Conservation (phyloP, 2,329 filamentous ascomycete species). For the Penicillium sp. region DNA sequence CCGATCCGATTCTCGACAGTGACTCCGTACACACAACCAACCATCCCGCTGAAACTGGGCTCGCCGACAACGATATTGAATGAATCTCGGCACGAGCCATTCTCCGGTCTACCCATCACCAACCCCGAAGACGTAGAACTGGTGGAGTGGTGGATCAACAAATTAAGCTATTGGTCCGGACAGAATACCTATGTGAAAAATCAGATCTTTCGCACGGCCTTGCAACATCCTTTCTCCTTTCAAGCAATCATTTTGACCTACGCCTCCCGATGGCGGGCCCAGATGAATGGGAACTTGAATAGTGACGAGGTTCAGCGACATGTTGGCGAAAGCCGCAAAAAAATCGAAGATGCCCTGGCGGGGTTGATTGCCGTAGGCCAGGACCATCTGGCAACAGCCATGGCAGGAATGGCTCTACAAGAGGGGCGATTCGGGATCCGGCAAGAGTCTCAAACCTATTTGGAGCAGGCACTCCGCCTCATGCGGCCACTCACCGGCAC, state of each 20-base stretch:
- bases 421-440: conserved; percentile 38
- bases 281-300: conserved; percentile 21
- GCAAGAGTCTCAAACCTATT: conserved; percentile 22
- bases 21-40: conserved; percentile 10
- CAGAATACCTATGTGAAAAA: conserved; percentile 37
- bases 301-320: conserved; percentile 27
- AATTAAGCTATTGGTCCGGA: conserved; percentile 40
- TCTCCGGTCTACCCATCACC: conserved; percentile 26
- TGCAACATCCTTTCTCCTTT: conserved; percentile 33
- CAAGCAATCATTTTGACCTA: conserved; percentile 36
- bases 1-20: conserved; percentile 12
- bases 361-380: conserved; percentile 20
- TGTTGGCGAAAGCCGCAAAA: conserved; percentile 21
- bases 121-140: conserved; percentile 30
- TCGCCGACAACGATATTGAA: conserved; percentile 27
- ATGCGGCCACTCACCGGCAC: conserved; percentile 27
- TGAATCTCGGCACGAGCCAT: conserved; percentile 30
- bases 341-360: conserved; percentile 25
- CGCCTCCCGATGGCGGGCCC: conserved; percentile 34
- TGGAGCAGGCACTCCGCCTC: conserved; percentile 30
- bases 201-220: conserved; percentile 32
- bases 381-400: conserved; percentile 30
- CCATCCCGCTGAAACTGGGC: conserved; percentile 7
- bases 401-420: conserved; percentile 34
- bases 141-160: conserved; percentile 33